Evolutionary conservation across 2,329 filamentous ascomycete species (phyloP), one percentile per base, ranked within the genome.

Genomic region (Scedosporium boydii): DNA sequence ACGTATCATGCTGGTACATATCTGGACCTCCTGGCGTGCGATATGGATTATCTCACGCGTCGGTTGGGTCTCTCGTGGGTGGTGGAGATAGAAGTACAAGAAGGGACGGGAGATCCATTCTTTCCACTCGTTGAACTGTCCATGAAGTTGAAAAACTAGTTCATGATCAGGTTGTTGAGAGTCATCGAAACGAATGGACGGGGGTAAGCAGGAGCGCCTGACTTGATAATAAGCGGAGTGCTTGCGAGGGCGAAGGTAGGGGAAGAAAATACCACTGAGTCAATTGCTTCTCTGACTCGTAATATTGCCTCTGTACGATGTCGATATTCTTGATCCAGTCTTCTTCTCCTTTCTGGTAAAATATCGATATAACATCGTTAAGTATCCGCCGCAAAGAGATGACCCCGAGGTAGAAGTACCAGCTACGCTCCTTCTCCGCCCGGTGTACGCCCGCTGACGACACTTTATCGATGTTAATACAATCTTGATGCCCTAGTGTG

Each of bases 101-200:
- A 72, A 72, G 4, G 70, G 70, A 1, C 70, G 67, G 48, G 71
- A 69, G 46, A 72, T 69, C 44, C 69, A 67, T n/a, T 71, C 68
- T n/a, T 64, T 63, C 46, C 56, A 68, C 55, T 58, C 68, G 62
- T 58, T 66, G 63, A 58, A 67, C 29, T 63, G 68, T 58, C 63
- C 67, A 26, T 65, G 65, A 55, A 69, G 64, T 48, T 67, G 69
- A 34, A 67, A 67, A 2, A 66, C 67, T 4, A 66, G 63, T 60
- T 67, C 65, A 29, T 66, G 65, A 6, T 46, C 58, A 23, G 65
- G 67, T 7, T 59, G 62, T 6, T 65, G 51, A 26, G 51, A 27
- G 53, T 60, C 62, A 55, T 64, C 27, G 27, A 63, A 58, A 10
- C 63, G 64, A 57, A 69, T 67, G 38, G 42, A 61, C 2, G 57